Evolutionary conservation across 495 filamentous ascomycete species (phyloP).

Genomic region (Penicillium pancosmium): DNA sequence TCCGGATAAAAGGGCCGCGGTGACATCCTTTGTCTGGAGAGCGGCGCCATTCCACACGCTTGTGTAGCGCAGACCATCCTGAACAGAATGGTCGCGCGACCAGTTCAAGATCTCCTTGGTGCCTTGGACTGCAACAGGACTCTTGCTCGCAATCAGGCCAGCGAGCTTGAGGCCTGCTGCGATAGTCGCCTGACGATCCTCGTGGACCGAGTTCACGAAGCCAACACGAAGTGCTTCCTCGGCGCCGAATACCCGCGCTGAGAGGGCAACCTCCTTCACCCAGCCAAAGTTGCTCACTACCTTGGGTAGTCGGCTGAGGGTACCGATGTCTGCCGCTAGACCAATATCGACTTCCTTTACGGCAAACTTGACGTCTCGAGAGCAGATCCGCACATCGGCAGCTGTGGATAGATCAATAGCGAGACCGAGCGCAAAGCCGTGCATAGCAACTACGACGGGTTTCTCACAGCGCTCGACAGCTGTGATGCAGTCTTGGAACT

Average conservation of each 20-base stretch:
- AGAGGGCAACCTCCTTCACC: conserved; percentile 89
- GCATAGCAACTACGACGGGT: conserved; percentile 83
- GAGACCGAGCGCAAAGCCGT: conserved; percentile 79
- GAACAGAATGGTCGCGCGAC: conserved; percentile 74
- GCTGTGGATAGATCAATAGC: conserved; percentile 82
- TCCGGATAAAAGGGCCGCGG: conserved; percentile 71
- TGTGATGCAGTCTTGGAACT: conserved; percentile 78
- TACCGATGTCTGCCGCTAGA: conserved; percentile 91
- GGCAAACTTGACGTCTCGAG: conserved; percentile 63
- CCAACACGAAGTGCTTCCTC: conserved; percentile 82
- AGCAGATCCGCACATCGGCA: conserved; percentile 78
- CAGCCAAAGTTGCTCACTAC: conserved; percentile 75
- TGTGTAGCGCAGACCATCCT: conserved; percentile 83
- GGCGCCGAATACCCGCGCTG: conserved; percentile 73
- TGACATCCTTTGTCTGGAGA: conserved; percentile 79
- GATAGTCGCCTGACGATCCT: conserved; percentile 63
- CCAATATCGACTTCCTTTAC: conserved; percentile 98
- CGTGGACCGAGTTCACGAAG: conserved; percentile 78
- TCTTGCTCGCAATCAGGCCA: conserved; percentile 72
- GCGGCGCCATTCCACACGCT: conserved; percentile 82
- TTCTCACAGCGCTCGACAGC: conserved; percentile 87
- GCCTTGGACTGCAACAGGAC: conserved; percentile 87
- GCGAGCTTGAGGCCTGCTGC: conserved; percentile 68
- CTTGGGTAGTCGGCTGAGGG: conserved; percentile 82
- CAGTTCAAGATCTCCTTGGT: conserved; percentile 94